Percentiles rank a stretch among this genome's conserved stretches.
Conservation (phyloP, 2,329 filamentous ascomycete species). For the Ophiocordyceps camponoti-saundersi region DNA sequence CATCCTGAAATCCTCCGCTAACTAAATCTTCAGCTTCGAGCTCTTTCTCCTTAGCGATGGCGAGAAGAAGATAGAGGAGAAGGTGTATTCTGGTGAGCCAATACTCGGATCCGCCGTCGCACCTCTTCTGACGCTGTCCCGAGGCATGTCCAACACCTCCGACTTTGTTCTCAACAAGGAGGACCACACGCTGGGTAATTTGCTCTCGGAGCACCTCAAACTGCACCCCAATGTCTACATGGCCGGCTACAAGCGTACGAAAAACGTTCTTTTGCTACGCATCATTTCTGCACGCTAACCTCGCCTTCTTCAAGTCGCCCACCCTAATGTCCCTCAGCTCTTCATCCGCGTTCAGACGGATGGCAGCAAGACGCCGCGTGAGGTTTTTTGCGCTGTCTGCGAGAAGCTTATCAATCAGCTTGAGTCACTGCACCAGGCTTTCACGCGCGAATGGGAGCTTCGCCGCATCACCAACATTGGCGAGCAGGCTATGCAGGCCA, state of each 20-base stretch:
- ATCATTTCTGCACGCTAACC: conserved; percentile 1
- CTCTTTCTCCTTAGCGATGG: conserved; percentile 74
- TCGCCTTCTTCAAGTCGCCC: conserved; percentile 21
- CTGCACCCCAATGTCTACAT: conserved; percentile 73
- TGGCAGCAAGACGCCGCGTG: conserved; percentile 72
- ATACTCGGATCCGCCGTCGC: neutral
- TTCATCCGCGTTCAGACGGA: conserved; percentile 80
- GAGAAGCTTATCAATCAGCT: conserved; percentile 70
- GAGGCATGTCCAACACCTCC: conserved; percentile 78
- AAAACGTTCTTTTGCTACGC: no score
- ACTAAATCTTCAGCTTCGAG: conserved; percentile 53
- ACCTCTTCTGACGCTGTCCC: conserved; percentile 1
- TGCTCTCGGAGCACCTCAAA: conserved; percentile 73
- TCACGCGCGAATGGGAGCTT: conserved; percentile 82
- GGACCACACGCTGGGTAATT: conserved; percentile 87
- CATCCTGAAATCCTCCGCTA: conserved; percentile 4
- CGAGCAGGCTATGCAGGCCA: conserved; percentile 30
- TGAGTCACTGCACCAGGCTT: conserved; percentile 65
- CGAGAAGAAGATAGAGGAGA: conserved; percentile 86
- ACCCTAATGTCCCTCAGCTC: conserved; percentile 44
- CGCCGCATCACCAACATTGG: conserved; percentile 65
- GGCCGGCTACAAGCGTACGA: conserved; percentile 59
- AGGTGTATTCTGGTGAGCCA: conserved; percentile 67
- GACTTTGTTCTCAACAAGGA: conserved; percentile 95
- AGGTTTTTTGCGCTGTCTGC: conserved; percentile 67